Base-by-base conservation (phyloP, 495 filamentous ascomycete species). In the Penicillium crystallinum region DNA sequence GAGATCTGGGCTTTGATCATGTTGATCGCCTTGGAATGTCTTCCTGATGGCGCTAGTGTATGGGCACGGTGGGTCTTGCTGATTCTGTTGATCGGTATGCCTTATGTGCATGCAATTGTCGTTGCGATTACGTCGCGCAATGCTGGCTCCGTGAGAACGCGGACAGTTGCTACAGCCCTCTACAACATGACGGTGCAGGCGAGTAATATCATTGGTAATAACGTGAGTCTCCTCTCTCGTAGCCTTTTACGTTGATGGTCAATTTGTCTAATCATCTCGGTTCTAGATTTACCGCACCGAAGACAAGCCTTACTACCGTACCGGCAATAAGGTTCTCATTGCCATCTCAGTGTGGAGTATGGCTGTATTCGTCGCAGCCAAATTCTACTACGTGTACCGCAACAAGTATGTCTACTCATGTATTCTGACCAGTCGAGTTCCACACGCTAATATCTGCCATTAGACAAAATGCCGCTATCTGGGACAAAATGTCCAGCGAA, bases 121-220 rank as follows among this genome's bases (percentile, higher is more conserved):
- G 85, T 87, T 3, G 84, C 78, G 9, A 83, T 83, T 74, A 82
- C 82, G 17, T 82, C 81, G 0, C 71, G 79, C 25, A 86, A 88
- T 61, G 77, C 82, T 4, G 85, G 85, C n/a, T 79, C 80, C 0
- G 85, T 89, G 11, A 68, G 84, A 1, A 87, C 85, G 0, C 62
- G 86, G 3, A 82, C 85, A 4, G 81, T 90, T 15, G 77, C 77
- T 3, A 77, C 79, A 25, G 74, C 76, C 0, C 14, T 88, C 12
- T 91, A 91, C 64, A 90, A 90, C 69, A 89, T 91, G 86, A 76
- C 68, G 34, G 84, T 90, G 1, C 86, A 91, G 62, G 71, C 77
- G 0, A 76, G 76, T 25, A 83, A 73, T 15, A 84, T 89, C 43
- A 79, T 87, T 47, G 62, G 71, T 2, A 79, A 78, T 34, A 87